Conservation (phyloP, 441 rosid genomes). For the Populus hybrid region DNA sequence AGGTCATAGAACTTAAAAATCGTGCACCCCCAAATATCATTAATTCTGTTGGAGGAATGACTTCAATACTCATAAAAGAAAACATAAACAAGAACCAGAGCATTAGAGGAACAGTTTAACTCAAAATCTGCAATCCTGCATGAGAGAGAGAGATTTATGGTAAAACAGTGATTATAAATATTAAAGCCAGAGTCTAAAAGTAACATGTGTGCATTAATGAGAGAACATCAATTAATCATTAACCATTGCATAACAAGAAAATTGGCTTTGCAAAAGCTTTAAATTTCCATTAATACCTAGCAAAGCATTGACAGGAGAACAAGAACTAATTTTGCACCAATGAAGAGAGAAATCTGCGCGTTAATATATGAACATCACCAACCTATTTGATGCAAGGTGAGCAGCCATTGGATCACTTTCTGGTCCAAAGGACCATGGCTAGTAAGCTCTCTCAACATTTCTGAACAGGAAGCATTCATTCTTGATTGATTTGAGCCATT, state of each 20-base stretch:
- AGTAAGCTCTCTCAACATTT: constrained; percentile 50
- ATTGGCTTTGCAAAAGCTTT: background rate
- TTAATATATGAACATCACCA: constrained; percentile 16
- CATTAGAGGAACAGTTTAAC: background rate
- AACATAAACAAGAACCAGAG: background rate
- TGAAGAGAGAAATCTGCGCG: background rate
- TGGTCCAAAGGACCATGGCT: constrained; percentile 58
- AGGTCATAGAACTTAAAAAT: background rate
- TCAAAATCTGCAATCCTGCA: background rate
- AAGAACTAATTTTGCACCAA: background rate
- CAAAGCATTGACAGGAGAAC: constrained; percentile 1
- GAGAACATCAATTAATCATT: background rate
- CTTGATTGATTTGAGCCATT: constrained; percentile 28
- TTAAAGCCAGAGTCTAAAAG: background rate
- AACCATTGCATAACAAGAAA: background rate
- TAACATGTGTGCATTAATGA: background rate
- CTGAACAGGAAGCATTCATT: constrained; percentile 32
- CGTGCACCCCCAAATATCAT: background rate
- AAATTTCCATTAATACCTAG: background rate
- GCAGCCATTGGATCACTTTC: constrained; percentile 85
- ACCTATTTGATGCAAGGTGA: constrained; percentile 95
- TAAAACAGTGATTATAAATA: background rate
- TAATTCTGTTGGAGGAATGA: background rate
- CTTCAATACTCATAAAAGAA: background rate
- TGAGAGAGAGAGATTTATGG: background rate